Percentiles rank a stretch among this genome's conserved stretches.
phyloP scores from a whole-genome alignment of 208 protist genomes.

The Phytomonas serpens region DNA sequence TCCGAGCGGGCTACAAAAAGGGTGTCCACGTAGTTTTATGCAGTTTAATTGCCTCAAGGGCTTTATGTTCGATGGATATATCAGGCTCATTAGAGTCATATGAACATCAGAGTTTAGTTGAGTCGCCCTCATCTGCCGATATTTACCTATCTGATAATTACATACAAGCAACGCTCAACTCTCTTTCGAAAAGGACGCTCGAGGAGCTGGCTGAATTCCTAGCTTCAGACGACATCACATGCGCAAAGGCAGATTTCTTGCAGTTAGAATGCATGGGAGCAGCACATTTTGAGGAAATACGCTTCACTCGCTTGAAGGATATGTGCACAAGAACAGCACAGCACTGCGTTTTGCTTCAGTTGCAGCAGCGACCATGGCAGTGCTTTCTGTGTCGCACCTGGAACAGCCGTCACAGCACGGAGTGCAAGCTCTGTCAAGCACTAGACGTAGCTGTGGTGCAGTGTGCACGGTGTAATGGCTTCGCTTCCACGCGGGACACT shows the following conservation, averaged over 20 bases:
- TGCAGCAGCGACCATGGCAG: constrained; percentile 35
- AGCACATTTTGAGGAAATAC: not conserved
- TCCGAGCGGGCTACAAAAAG: constrained; percentile 1
- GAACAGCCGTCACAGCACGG: constrained; percentile 32
- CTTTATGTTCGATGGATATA: not conserved
- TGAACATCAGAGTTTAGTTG: not conserved
- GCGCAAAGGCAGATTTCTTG: not conserved
- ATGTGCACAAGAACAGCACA: not conserved
- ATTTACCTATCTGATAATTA: constrained; percentile 1
- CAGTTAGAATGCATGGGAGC: not conserved
- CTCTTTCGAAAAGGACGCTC: not conserved
- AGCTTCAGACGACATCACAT: not conserved
- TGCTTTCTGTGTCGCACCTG: constrained; percentile 48
- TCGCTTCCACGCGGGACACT: constrained; percentile 23
- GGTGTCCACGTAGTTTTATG: not conserved
- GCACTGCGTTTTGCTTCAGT: not conserved
- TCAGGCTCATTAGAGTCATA: not conserved
- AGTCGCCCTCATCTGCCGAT: not conserved
- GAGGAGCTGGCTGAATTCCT: not conserved
- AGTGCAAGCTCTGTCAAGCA: constrained; percentile 42
- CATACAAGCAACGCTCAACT: constrained; percentile 20
- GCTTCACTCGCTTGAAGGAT: not conserved
- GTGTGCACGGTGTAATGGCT: constrained; percentile 38
- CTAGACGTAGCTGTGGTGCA: constrained; percentile 36
- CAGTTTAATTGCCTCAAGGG: not conserved